phyloP scores from a whole-genome alignment of 768 basidiomycete species.

The Chalciporus pseudorubinellus region DNA sequence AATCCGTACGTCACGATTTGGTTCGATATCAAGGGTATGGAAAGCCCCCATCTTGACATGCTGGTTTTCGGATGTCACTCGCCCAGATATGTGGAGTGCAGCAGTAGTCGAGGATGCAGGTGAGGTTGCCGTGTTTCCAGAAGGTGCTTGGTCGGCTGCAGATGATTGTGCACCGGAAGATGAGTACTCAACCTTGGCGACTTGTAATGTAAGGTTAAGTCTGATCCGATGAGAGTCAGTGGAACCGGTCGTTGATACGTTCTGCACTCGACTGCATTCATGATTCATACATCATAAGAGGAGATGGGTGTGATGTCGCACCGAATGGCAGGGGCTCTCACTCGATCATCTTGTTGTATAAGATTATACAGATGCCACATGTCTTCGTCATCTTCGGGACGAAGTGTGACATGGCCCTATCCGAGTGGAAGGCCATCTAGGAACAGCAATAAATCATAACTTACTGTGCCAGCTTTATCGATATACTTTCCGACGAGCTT shows the following conservation, averaged over 20 bases:
- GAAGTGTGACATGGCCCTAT: conserved; percentile 90
- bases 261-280: conserved; percentile 73
- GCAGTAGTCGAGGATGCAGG: conserved; percentile 44
- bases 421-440: conserved; percentile 22
- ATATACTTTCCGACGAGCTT: conserved; percentile 81
- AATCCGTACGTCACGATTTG: conserved; percentile 86
- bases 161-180: conserved; percentile 57
- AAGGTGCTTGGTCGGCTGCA: conserved; percentile 40
- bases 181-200: conserved; percentile 78
- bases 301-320: conserved; percentile 29
- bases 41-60: conserved; percentile 91
- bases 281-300: conserved; percentile 7
- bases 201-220: conserved; percentile 79
- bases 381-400: conserved; percentile 97
- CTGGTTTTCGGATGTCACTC: conserved; percentile 80
- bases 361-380: conserved; percentile 99
- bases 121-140: conserved; percentile 25
- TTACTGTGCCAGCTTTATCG: conserved; percentile 79
- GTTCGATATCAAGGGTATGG: conserved; percentile 92
- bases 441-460: conserved; percentile 25
- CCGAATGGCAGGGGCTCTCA: conserved; percentile 85
- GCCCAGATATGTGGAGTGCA: conserved; percentile 82
- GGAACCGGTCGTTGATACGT: conserved; percentile 88
- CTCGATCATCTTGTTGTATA: conserved; percentile 83
- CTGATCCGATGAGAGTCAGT: conserved; percentile 88